phyloP scores from a whole-genome alignment of 345 rosid species.

The Nephelium lappaceum region DNA sequence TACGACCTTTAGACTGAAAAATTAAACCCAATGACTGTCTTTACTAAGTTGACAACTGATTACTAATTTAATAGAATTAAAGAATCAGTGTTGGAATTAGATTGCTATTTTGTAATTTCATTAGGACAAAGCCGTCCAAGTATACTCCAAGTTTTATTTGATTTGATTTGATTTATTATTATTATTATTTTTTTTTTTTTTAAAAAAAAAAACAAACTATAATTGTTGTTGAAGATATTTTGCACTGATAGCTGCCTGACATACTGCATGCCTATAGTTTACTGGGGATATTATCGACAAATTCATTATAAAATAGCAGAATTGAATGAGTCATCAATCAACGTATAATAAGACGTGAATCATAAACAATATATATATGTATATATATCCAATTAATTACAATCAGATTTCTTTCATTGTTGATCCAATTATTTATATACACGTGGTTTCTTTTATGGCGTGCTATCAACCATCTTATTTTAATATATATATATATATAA shows the following conservation, averaged over 20 bases:
- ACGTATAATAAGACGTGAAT: not conserved
- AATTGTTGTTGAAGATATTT: not conserved
- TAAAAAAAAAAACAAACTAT: not conserved
- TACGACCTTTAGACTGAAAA: too few relatives aligned
- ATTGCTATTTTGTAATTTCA: not conserved
- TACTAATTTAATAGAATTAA: too few relatives aligned
- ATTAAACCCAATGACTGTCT: too few relatives aligned
- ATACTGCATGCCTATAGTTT: conserved; percentile 6
- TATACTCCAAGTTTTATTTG: too few relatives aligned
- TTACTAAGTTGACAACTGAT: too few relatives aligned
- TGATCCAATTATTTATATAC: not conserved
- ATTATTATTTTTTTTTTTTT: not conserved
- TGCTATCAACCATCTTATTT: too few relatives aligned
- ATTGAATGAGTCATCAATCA: conserved; percentile 7
- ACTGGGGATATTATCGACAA: not conserved
- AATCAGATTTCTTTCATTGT: too few relatives aligned
- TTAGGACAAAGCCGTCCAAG: not conserved
- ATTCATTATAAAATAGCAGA: not conserved
- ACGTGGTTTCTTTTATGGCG: not conserved
- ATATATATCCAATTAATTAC: too few relatives aligned
- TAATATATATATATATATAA: too few relatives aligned
- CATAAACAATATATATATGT: not conserved
- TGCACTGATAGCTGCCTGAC: not conserved
- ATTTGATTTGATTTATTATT: too few relatives aligned
- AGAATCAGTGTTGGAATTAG: not conserved